Conservation (phyloP, 495 filamentous ascomycete species). For the Melanomma pulvis-pyrius region DNA sequence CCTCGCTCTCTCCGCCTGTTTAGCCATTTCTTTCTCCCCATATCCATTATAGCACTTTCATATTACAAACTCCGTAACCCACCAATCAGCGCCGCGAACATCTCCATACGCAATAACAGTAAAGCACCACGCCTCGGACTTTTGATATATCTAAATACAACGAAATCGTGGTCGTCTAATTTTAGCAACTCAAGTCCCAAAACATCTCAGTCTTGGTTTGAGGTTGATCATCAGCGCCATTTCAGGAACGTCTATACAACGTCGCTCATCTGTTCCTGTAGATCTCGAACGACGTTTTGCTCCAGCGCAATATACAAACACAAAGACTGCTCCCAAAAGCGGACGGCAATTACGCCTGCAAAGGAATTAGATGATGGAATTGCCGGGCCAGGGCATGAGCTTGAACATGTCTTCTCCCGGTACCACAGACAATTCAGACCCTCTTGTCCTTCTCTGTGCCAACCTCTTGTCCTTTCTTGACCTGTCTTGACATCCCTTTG, state of each 20-base stretch:
- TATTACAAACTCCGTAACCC: neutral
- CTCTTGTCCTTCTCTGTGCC: conserved; percentile 6
- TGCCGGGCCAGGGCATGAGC: neutral
- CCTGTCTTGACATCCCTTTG: neutral
- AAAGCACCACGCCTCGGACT: neutral
- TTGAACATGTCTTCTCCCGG: neutral
- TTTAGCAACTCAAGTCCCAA: conserved; percentile 2
- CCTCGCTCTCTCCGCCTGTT: neutral
- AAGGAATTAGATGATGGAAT: neutral
- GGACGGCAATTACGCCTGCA: neutral
- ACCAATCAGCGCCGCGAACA: conserved; percentile 4
- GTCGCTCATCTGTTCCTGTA: conserved; percentile 2
- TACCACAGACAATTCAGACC: neutral
- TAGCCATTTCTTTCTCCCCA: neutral
- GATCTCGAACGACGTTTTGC: neutral
- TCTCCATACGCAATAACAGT: neutral
- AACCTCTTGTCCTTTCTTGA: conserved; percentile 1
- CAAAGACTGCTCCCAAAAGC: neutral
- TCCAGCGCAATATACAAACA: neutral
- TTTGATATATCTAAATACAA: conserved; percentile 1
- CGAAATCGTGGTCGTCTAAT: neutral
- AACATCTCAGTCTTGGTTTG: conserved; percentile 1
- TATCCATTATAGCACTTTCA: neutral
- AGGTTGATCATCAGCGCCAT: conserved; percentile 7
- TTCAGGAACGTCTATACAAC: neutral